Percentiles rank a stretch among this genome's conserved stretches.
These are phyloP conservation scores for Bipolaris oryzae DNA, from an alignment of 2,329 filamentous ascomycete genomes.

Conservation along the genomic window DNA sequence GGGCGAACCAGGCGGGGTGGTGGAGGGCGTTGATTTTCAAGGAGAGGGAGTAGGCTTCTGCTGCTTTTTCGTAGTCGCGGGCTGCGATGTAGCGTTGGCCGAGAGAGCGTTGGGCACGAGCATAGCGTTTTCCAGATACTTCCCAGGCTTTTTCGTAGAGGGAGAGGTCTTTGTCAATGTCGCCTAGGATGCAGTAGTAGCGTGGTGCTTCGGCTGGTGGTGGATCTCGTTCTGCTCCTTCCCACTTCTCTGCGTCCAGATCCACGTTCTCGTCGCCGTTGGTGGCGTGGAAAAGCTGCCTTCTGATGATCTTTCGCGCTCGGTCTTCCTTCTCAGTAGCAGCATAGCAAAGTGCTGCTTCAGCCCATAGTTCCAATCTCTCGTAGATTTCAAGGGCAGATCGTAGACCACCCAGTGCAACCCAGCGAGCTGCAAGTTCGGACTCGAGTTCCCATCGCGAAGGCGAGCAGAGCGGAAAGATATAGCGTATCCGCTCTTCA, in stretches of 20 bases:
- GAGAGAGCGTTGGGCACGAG: slow-evolving; percentile 84
- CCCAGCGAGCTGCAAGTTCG: slow-evolving; percentile 92
- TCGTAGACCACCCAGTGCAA: slow-evolving; percentile 80
- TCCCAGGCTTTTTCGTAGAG: slow-evolving; percentile 90
- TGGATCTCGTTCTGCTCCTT: slow-evolving; percentile 72
- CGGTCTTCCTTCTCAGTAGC: slow-evolving; percentile 81
- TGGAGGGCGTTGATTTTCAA: slow-evolving; percentile 81
- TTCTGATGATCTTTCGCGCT: slow-evolving; percentile 75
- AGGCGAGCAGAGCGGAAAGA: slow-evolving; percentile 82
- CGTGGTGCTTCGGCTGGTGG: slow-evolving; percentile 82
- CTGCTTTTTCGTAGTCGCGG: slow-evolving; percentile 71
- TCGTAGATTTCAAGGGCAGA: slow-evolving; percentile 97
- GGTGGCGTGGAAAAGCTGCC: slow-evolving; percentile 76
- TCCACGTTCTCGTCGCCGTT: slow-evolving; percentile 46
- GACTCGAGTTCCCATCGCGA: slow-evolving; percentile 93
- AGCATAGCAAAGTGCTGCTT: slow-evolving; percentile 89
- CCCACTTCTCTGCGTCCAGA: slow-evolving; percentile 59
- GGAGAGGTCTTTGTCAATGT: slow-evolving; percentile 74
- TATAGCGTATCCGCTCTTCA: slow-evolving; percentile 76
- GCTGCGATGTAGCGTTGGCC: slow-evolving; percentile 75
- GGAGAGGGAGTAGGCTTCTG: slow-evolving; percentile 78
- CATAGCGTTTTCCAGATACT: slow-evolving; percentile 78
- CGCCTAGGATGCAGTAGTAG: slow-evolving; percentile 90
- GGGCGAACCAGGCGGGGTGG: slow-evolving; percentile 82
- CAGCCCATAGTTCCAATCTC: slow-evolving; percentile 89